Percentiles rank a stretch among this genome's conserved stretches.
Conservation (phyloP, 257 asterid species). For the Penstemon barbatus region DNA sequence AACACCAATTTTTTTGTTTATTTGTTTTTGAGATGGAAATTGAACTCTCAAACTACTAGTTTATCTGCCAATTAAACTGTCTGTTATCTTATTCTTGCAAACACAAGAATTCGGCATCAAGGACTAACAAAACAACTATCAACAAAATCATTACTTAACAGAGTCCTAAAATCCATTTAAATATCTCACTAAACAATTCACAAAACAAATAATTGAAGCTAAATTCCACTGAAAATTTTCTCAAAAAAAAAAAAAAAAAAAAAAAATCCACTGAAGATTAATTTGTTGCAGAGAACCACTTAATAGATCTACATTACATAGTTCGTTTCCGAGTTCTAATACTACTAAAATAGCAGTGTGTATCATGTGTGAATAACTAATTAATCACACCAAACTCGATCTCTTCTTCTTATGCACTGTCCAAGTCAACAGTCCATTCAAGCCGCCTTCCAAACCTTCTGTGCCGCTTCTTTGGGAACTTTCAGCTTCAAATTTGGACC, state of each 20-base stretch:
- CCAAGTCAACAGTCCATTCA: conserved; percentile 68
- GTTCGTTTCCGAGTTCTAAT: conserved; percentile 18
- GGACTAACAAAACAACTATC: no score
- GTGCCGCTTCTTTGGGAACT: conserved; percentile 42
- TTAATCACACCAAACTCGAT: conserved; percentile 61
- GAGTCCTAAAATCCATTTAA: neutral
- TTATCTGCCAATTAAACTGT: no score
- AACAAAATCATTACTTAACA: no score
- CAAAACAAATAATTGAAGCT: neutral
- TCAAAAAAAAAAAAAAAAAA: no score
- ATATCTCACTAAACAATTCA: neutral
- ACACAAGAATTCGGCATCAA: no score
- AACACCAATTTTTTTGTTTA: no score
- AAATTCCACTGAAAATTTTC: conserved; percentile 12
- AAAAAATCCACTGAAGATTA: conserved; percentile 2
- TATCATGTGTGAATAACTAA: neutral
- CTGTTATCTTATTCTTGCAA: no score
- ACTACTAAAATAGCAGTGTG: neutral
- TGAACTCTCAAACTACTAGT: no score
- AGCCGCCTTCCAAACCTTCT: conserved; percentile 38
- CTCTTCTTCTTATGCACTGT: conserved; percentile 72
- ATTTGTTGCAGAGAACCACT: conserved; percentile 21
- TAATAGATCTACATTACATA: conserved; percentile 26
- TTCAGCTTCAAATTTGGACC: conserved; percentile 51
- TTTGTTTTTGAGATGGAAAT: no score